Conservation (phyloP, 345 rosid species). For the Punica granatum region DNA sequence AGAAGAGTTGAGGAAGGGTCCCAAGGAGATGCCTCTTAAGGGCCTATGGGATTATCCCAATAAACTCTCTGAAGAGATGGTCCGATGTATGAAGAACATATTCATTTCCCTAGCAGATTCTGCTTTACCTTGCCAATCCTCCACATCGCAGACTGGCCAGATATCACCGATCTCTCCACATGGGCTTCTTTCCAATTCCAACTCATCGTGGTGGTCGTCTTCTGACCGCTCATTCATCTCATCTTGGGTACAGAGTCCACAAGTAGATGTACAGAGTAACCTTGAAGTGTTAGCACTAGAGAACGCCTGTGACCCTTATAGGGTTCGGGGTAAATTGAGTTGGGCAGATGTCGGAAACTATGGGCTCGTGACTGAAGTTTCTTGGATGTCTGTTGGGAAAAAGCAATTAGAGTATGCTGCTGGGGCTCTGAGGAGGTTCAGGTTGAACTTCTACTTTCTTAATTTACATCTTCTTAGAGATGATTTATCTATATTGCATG, state of each 20-base stretch:
- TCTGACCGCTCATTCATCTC: slow-evolving; percentile 68
- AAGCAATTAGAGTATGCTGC: slow-evolving; percentile 89
- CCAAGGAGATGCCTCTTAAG: slow-evolving; percentile 47
- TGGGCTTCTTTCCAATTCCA: slow-evolving; percentile 71
- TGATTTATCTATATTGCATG: slow-evolving; percentile 1
- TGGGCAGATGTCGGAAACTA: slow-evolving; percentile 80
- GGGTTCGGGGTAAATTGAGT: slow-evolving; percentile 74
- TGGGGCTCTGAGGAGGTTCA: slow-evolving; percentile 78
- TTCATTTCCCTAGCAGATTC: slow-evolving; percentile 78
- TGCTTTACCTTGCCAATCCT: slow-evolving; percentile 47
- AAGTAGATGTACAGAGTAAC: slow-evolving; percentile 45
- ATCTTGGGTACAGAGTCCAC: slow-evolving; percentile 70
- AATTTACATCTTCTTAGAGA: not conserved
- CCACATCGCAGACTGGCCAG: slow-evolving; percentile 37
- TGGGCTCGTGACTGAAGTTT: slow-evolving; percentile 61
- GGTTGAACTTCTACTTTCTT: slow-evolving; percentile 29
- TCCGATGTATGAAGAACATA: slow-evolving; percentile 87
- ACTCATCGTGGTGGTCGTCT: slow-evolving; percentile 74
- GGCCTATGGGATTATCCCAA: slow-evolving; percentile 79
- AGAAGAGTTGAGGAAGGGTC: slow-evolving; percentile 23
- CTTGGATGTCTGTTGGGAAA: slow-evolving; percentile 98
- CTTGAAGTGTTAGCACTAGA: slow-evolving; percentile 45
- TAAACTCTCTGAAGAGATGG: slow-evolving; percentile 77
- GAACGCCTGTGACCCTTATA: slow-evolving; percentile 71
- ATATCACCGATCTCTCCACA: slow-evolving; percentile 69